These are phyloP conservation scores for Chrysochromulina tobinii DNA, from an alignment of 78 protist genomes.

Conservation along the genomic window DNA sequence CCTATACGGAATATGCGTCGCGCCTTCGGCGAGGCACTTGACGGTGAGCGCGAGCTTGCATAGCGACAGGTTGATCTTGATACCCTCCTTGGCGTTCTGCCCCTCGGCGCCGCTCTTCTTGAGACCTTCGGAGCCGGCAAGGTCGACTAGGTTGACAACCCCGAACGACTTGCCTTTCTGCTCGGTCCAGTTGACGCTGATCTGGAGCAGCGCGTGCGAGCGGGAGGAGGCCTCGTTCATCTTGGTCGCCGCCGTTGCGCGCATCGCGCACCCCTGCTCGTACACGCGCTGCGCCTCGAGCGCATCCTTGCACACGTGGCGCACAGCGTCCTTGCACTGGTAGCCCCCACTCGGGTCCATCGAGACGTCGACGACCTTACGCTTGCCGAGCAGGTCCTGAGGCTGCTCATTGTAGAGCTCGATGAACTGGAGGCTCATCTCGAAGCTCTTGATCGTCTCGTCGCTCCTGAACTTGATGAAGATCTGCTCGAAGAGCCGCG, in stretches of 20 bases:
- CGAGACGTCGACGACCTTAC: conserved; percentile 17
- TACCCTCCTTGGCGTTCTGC: neutral
- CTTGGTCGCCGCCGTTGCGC: neutral
- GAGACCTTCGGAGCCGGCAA: conserved; percentile 4
- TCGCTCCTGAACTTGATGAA: neutral
- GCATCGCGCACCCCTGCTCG: neutral
- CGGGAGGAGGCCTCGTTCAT: conserved; percentile 40
- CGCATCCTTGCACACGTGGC: neutral
- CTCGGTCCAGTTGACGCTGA: neutral
- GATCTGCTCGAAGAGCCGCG: neutral
- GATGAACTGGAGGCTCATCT: neutral
- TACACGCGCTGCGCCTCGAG: neutral
- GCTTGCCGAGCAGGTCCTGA: neutral
- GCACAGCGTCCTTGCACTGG: conserved; percentile 22
- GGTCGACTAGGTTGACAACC: neutral
- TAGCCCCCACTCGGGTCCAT: conserved; percentile 29
- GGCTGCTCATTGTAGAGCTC: conserved; percentile 12
- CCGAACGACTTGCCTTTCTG: neutral
- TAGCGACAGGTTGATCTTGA: conserved; percentile 18
- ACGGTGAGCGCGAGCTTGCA: conserved; percentile 1
- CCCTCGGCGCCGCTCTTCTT: neutral
- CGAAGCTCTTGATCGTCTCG: neutral
- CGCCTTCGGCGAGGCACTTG: neutral
- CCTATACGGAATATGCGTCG: neutral
- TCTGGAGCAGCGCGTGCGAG: conserved; percentile 29